Percentiles rank a stretch among this genome's conserved stretches.
Evolutionary conservation across 2,329 filamentous ascomycete species (phyloP).

Genomic region (Cyphellophora attinorum): DNA sequence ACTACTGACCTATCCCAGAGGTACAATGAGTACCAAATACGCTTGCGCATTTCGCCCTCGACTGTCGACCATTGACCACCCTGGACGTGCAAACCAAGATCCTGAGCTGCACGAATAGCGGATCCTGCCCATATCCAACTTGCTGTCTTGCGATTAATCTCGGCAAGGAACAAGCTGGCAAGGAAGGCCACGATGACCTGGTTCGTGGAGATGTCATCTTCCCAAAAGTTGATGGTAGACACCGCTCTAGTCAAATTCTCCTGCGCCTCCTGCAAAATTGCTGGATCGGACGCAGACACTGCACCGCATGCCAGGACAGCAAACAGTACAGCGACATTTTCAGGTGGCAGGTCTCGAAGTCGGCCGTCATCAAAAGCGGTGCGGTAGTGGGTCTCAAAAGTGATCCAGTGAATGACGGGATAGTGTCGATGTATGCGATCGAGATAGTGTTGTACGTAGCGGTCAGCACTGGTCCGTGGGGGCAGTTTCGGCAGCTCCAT

Average conservation of each 20-base stretch:
- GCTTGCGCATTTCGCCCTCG: slow-evolving; percentile 74
- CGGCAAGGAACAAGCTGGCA: slow-evolving; percentile 68
- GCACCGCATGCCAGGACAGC: slow-evolving; percentile 74
- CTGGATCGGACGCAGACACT: slow-evolving; percentile 53
- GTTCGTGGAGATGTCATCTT: slow-evolving; percentile 66
- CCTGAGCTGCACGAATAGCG: slow-evolving; percentile 71
- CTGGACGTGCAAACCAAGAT: slow-evolving; percentile 71
- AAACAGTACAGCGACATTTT: slow-evolving; percentile 74
- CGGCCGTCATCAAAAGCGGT: slow-evolving; percentile 60
- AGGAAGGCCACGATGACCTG: slow-evolving; percentile 65
- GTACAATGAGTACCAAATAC: slow-evolving; percentile 93
- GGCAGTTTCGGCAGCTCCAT: slow-evolving; percentile 57
- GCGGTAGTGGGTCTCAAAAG: slow-evolving; percentile 67
- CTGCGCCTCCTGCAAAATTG: slow-evolving; percentile 36
- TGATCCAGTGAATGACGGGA: slow-evolving; percentile 82
- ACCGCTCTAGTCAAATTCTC: slow-evolving; percentile 64
- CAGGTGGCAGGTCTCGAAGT: slow-evolving; percentile 50
- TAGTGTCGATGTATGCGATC: slow-evolving; percentile 68
- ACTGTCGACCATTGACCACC: slow-evolving; percentile 62
- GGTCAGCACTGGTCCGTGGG: slow-evolving; percentile 58
- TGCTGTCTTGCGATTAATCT: slow-evolving; percentile 76
- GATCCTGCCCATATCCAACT: slow-evolving; percentile 79
- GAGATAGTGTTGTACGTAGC: slow-evolving; percentile 66
- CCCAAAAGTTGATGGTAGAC: slow-evolving; percentile 68
- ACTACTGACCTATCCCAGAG: slow-evolving; percentile 62